Conservation (phyloP, 768 basidiomycete genomes). For the Lanmaoa pseudosensibilis region DNA sequence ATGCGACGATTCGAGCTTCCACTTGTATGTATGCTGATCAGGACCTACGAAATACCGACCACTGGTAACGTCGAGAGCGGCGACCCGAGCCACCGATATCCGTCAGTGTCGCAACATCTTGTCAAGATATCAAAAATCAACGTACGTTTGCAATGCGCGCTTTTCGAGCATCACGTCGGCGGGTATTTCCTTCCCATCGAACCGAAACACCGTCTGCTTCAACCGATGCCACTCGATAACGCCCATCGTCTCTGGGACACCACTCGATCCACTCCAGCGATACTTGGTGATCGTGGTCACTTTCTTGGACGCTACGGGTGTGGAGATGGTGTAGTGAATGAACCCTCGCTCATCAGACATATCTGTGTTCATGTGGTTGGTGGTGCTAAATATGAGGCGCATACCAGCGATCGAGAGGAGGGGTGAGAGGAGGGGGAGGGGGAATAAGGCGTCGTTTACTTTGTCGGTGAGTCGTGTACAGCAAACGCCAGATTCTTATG, state of each 20-base stretch:
- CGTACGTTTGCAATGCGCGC: constrained; percentile 20
- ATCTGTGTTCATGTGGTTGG: constrained; percentile 20
- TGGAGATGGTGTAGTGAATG: constrained; percentile 21
- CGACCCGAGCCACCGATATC: background rate
- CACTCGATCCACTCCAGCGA: constrained; percentile 12
- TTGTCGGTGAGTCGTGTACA: background rate
- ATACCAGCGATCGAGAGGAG: constrained; percentile 2
- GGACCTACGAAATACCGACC: constrained; percentile 35
- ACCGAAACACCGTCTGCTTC: constrained; percentile 13
- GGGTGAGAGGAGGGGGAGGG: background rate
- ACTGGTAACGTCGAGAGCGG: constrained; percentile 11
- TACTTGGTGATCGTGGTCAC: constrained; percentile 30
- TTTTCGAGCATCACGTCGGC: constrained; percentile 13
- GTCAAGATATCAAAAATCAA: background rate
- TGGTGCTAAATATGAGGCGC: constrained; percentile 25
- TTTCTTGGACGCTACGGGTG: constrained; percentile 10
- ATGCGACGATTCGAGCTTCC: constrained; percentile 28
- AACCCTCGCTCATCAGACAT: constrained; percentile 22
- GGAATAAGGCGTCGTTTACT: background rate
- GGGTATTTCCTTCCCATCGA: constrained; percentile 15
- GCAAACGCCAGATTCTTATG: background rate
- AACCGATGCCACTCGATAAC: constrained; percentile 27
- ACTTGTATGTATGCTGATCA: constrained; percentile 33
- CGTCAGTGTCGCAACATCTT: background rate
- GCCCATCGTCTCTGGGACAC: constrained; percentile 23